Evolutionary conservation across 352 stramenopile species (phyloP).

Genomic region (Phytophthora vignae): DNA sequence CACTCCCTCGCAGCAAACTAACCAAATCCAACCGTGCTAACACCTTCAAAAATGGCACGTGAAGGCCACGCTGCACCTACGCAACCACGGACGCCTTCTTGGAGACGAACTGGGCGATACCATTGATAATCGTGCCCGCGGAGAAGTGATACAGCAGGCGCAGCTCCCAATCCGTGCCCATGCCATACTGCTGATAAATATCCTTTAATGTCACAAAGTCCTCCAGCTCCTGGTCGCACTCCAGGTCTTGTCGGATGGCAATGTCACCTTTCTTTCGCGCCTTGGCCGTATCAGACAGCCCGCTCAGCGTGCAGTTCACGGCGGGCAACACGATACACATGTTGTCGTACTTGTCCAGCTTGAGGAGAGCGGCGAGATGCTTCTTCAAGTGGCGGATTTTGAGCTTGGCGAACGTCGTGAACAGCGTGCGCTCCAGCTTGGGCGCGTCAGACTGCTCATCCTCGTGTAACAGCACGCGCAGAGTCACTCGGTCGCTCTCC

Average conservation of each 20-base stretch:
- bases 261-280: conserved; percentile 15
- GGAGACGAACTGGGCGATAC: conserved; percentile 66
- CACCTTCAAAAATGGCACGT: conserved; percentile 26
- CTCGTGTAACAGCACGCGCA: conserved; percentile 68
- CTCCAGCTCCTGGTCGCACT: conserved; percentile 79
- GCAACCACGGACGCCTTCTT: conserved; percentile 18
- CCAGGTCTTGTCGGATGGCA: conserved; percentile 67
- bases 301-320: conserved; percentile 63
- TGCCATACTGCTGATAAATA: conserved; percentile 88
- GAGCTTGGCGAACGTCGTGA: conserved; percentile 67
- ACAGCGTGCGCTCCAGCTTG: conserved; percentile 60
- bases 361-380: conserved; percentile 62
- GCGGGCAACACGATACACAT: conserved; percentile 71
- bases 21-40: conserved; percentile 6
- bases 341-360: conserved; percentile 47
- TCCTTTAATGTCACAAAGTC: conserved; percentile 75
- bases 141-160: conserved; percentile 84
- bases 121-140: conserved; percentile 69
- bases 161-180: conserved; percentile 73
- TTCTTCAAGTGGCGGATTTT: conserved; percentile 83
- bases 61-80: conserved; percentile 12
- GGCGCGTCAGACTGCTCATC: conserved; percentile 44
- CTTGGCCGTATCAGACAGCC: conserved; percentile 39
- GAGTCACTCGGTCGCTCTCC: conserved; percentile 54
- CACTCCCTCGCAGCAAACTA: neutral